Percentiles rank a stretch among this genome's conserved stretches.
These are phyloP conservation scores for Rosa persica DNA, from an alignment of 306 rosid species.

Conservation along the genomic window DNA sequence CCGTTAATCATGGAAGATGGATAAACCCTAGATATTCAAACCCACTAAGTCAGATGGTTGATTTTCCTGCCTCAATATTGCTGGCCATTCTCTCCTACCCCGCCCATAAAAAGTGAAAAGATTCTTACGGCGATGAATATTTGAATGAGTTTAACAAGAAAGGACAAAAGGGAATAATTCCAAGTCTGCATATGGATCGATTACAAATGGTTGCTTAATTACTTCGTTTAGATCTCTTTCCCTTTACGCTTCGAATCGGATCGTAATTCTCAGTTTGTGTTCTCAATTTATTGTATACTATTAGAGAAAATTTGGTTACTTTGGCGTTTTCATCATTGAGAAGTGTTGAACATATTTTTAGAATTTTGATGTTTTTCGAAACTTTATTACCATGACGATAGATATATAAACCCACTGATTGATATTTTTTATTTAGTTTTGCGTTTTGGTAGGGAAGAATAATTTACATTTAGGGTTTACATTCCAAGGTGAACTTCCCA, in stretches of 20 bases:
- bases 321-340: too few relatives aligned
- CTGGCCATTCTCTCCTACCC: background rate
- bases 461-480: background rate
- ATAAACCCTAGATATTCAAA: background rate
- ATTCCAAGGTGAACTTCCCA: too few relatives aligned
- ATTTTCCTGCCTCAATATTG: conserved; percentile 31
- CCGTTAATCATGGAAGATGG: conserved; percentile 34
- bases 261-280: background rate
- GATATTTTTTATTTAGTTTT: background rate
- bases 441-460: background rate
- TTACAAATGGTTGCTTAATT: background rate
- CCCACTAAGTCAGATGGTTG: conserved; percentile 45
- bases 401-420: background rate
- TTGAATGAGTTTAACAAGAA: background rate
- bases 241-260: background rate
- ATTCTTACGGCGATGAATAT: background rate
- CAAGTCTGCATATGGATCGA: background rate
- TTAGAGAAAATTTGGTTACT: too few relatives aligned
- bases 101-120: background rate
- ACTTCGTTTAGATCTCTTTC: too few relatives aligned
- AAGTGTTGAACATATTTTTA: too few relatives aligned
- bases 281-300: too few relatives aligned
- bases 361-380: too few relatives aligned
- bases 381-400: too few relatives aligned
- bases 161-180: background rate